Percentiles rank a stretch among this genome's conserved stretches.
phyloP scores from a whole-genome alignment of 768 basidiomycete species.

The Boletus sp. region DNA sequence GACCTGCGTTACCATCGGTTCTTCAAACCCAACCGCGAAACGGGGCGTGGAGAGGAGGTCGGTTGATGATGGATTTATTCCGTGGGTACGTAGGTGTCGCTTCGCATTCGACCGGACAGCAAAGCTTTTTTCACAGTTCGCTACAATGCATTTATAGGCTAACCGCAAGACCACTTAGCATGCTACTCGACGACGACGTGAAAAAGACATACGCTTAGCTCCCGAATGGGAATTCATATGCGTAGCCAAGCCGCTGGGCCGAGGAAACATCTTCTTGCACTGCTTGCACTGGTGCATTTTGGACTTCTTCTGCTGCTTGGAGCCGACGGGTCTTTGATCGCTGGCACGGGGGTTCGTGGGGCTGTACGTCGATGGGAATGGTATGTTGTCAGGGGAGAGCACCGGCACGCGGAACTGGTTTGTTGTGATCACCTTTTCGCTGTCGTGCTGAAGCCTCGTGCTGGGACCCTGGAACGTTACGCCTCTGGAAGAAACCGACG shows the following conservation, averaged over 20 bases:
- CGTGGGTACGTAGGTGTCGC: slow-evolving; percentile 75
- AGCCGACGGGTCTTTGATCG: slow-evolving; percentile 10
- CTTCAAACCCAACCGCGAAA: slow-evolving; percentile 44
- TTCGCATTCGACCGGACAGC: slow-evolving; percentile 80
- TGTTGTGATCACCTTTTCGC: slow-evolving; percentile 1
- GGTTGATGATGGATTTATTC: slow-evolving; percentile 37
- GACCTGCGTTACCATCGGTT: slow-evolving; percentile 43
- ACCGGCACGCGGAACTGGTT: slow-evolving; percentile 13
- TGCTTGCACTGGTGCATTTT: slow-evolving; percentile 49
- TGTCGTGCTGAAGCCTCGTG: slow-evolving; percentile 23
- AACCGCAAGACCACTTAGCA: slow-evolving; percentile 5
- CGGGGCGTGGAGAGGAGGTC: slow-evolving; percentile 18
- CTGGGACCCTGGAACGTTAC: slow-evolving; percentile 19
- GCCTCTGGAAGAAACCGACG: slow-evolving; percentile 5
- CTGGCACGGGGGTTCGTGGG: background rate
- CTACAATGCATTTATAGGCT: slow-evolving; percentile 48
- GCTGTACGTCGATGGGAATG: slow-evolving; percentile 11
- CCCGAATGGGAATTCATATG: slow-evolving; percentile 55
- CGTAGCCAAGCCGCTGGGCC: slow-evolving; percentile 49
- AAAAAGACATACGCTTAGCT: slow-evolving; percentile 40
- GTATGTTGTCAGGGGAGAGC: slow-evolving; percentile 1
- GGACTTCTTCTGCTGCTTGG: slow-evolving; percentile 33
- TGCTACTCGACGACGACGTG: background rate
- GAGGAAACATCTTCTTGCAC: slow-evolving; percentile 45
- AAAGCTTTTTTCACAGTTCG: slow-evolving; percentile 63